Evolutionary conservation across 768 basidiomycete species (phyloP).

Genomic region (Cyclocybe aegerita): DNA sequence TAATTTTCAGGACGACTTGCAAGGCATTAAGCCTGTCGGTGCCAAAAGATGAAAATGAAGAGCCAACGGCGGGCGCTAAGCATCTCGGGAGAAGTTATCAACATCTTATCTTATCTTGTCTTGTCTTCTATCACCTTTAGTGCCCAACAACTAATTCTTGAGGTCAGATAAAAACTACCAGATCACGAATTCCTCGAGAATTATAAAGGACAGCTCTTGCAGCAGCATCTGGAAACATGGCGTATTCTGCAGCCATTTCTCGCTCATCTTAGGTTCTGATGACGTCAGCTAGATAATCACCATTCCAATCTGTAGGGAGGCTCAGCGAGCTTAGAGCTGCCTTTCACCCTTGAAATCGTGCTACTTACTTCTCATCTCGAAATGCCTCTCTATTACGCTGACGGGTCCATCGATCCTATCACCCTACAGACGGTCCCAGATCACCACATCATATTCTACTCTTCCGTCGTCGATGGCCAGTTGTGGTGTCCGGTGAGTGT

Average conservation of each 20-base stretch:
- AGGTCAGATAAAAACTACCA: too few species aligned
- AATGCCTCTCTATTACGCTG: constrained; percentile 53
- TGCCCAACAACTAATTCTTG: too few species aligned
- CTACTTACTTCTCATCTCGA: constrained; percentile 2
- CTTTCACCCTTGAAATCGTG: not conserved
- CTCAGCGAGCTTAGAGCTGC: constrained; percentile 1
- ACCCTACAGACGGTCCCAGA: constrained; percentile 43
- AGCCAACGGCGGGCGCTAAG: too few species aligned
- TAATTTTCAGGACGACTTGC: too few species aligned
- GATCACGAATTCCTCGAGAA: too few species aligned
- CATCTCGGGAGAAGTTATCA: too few species aligned
- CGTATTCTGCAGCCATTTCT: not conserved
- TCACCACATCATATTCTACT: constrained; percentile 66
- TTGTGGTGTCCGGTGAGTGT: constrained; percentile 74
- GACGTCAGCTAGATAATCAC: constrained; percentile 10
- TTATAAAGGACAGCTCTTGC: too few species aligned
- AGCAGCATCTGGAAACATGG: too few species aligned
- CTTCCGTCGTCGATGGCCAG: constrained; percentile 59
- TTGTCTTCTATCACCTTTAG: too few species aligned
- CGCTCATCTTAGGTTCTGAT: constrained; percentile 9
- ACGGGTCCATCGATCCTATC: constrained; percentile 31
- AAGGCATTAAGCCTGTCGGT: too few species aligned
- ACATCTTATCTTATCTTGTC: too few species aligned
- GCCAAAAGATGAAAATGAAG: too few species aligned
- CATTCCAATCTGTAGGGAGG: not conserved